Conservation (phyloP, 768 basidiomycete genomes). For the Leccinum boreale region DNA sequence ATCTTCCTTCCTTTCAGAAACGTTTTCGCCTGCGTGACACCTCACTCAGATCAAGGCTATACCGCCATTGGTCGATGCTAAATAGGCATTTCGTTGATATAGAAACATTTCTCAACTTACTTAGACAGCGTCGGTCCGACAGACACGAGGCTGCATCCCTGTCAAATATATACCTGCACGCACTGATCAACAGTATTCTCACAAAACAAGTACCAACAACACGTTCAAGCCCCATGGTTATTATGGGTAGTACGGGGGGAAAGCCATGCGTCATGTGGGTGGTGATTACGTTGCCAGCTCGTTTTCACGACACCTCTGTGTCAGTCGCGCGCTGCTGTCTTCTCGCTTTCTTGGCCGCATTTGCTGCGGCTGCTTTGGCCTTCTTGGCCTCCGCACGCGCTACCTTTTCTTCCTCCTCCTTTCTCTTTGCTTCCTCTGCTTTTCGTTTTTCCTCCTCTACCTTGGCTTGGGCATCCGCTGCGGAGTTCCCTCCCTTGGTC, state of each 20-base stretch:
- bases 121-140: conserved; percentile 2
- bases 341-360: conserved; percentile 87
- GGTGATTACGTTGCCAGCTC: not conserved
- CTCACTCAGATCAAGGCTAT: conserved; percentile 17
- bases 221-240: not conserved
- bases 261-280: not conserved
- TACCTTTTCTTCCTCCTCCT: conserved; percentile 76
- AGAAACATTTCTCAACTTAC: conserved; percentile 6
- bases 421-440: conserved; percentile 67
- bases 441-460: conserved; percentile 58
- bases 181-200: not conserved
- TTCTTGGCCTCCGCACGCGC: conserved; percentile 79
- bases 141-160: conserved; percentile 5
- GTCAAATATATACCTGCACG: not conserved
- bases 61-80: conserved; percentile 18
- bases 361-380: conserved; percentile 80
- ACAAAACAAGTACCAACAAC: conserved; percentile 8
- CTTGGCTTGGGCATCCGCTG: conserved; percentile 48
- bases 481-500: conserved; percentile 38
- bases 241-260: conserved; percentile 3
- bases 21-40: conserved; percentile 22
- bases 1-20: conserved; percentile 1
- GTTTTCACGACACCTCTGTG: conserved; percentile 20
- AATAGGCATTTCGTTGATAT: conserved; percentile 13
- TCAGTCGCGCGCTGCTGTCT: conserved; percentile 57